phyloP scores from a whole-genome alignment of 139 green algal genomes.

The Closterium sp. region DNA sequence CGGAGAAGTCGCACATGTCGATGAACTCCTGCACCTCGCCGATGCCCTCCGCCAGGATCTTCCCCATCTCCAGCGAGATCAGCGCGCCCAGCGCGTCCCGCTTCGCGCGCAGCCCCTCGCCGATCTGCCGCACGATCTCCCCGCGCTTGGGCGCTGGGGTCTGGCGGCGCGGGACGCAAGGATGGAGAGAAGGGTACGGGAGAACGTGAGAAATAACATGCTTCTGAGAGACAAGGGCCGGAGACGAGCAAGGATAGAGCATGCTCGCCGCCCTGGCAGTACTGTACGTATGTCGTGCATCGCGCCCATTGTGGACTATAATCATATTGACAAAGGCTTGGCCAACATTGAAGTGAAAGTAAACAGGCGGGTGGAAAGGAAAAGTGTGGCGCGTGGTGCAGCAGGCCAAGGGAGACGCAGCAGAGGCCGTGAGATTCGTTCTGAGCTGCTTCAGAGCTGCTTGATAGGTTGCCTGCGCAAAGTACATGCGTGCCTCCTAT shows the following conservation, averaged over 20 bases:
- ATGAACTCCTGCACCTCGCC: constrained; percentile 51
- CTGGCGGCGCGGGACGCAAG: background rate
- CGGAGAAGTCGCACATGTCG: constrained; percentile 50
- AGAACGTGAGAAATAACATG: background rate
- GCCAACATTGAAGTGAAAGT: background rate
- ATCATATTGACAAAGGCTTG: no score
- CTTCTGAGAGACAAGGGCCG: background rate
- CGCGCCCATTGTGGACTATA: background rate
- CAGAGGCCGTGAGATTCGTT: background rate
- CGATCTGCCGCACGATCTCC: constrained; percentile 47
- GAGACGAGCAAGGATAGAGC: background rate
- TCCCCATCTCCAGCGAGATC: constrained; percentile 41
- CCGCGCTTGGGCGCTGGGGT: constrained; percentile 44
- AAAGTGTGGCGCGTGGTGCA: background rate
- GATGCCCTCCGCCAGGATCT: constrained; percentile 41
- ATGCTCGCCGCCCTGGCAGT: background rate
- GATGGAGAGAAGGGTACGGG: background rate
- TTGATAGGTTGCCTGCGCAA: background rate
- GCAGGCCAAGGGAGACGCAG: background rate
- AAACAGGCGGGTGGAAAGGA: background rate
- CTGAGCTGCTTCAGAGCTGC: background rate
- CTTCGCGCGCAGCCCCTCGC: constrained; percentile 22
- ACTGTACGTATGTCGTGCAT: background rate
- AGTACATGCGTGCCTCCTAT: background rate
- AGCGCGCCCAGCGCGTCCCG: constrained; percentile 18